Conservation (phyloP, 176 grass and related monocot genomes). For the Zea mays region DNA sequence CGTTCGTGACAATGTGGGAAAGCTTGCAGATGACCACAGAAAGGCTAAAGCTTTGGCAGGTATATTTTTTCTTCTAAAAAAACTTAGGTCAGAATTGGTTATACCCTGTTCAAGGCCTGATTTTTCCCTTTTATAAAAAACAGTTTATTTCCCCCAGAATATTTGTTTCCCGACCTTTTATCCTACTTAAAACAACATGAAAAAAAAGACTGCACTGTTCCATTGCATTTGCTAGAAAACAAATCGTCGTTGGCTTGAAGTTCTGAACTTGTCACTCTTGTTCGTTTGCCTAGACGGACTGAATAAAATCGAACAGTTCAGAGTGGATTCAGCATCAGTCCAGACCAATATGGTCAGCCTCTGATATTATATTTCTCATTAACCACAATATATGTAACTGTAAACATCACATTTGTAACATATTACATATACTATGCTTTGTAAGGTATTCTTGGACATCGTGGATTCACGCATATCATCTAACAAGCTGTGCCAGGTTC, state of each 20-base stretch:
- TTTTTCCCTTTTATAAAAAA: too few relatives aligned
- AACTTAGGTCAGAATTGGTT: too few relatives aligned
- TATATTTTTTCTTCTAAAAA: background rate
- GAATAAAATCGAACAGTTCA: conserved; percentile 39
- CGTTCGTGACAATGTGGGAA: conserved; percentile 58
- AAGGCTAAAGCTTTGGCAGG: conserved; percentile 81
- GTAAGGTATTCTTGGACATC: conserved; percentile 59
- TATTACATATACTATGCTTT: background rate
- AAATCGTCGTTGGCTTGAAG: too few relatives aligned
- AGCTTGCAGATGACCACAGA: conserved; percentile 79
- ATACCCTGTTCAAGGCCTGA: too few relatives aligned
- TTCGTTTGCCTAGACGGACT: conserved; percentile 36
- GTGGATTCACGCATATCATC: conserved; percentile 38
- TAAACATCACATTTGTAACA: background rate
- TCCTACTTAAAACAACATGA: too few relatives aligned
- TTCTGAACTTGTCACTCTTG: background rate
- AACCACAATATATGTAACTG: background rate
- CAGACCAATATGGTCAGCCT: conserved; percentile 82
- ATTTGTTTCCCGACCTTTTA: too few relatives aligned
- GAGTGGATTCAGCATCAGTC: conserved; percentile 56
- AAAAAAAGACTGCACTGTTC: too few relatives aligned
- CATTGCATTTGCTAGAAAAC: too few relatives aligned
- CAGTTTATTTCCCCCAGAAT: too few relatives aligned
- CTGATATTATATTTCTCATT: background rate
- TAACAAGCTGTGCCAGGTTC: conserved; percentile 58